phyloP scores from a whole-genome alignment of 495 filamentous ascomycete species.

The Coniosporium apollinis region DNA sequence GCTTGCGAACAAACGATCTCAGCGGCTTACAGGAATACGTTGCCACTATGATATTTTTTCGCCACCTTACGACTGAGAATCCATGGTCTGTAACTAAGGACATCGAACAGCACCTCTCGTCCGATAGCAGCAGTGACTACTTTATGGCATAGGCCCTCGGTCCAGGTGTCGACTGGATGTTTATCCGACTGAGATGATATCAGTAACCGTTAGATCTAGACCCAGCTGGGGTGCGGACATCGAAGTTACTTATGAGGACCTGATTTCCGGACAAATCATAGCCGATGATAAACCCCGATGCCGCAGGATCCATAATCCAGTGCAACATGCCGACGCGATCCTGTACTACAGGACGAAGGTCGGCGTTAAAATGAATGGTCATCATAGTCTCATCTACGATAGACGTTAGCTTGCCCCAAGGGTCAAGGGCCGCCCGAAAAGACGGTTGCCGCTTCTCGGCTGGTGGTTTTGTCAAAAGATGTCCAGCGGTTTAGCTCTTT shows the following conservation, averaged over 20 bases:
- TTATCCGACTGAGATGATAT: slow-evolving; percentile 10
- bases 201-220: slow-evolving; percentile 1
- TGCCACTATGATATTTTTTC: slow-evolving; percentile 16
- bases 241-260: slow-evolving; percentile 27
- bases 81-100: slow-evolving; percentile 27
- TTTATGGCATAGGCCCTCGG: slow-evolving; percentile 20
- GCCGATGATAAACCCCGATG: slow-evolving; percentile 26
- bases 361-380: slow-evolving; percentile 30
- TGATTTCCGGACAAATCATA: slow-evolving; percentile 26
- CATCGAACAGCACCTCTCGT: slow-evolving; percentile 19
- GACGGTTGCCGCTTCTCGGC: no score
- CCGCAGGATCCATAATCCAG: slow-evolving; percentile 28
- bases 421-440: no score
- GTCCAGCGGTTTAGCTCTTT: no score
- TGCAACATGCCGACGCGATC: slow-evolving; percentile 28
- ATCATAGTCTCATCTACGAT: slow-evolving; percentile 28
- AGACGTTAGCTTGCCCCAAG: no score
- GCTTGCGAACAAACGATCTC: background rate
- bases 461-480: no score
- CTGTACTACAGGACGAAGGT: slow-evolving; percentile 21
- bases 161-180: slow-evolving; percentile 24
- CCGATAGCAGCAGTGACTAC: slow-evolving; percentile 23
- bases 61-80: slow-evolving; percentile 26
- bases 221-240: slow-evolving; percentile 11
- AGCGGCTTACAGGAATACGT: slow-evolving; percentile 23